phyloP scores from a whole-genome alignment of 208 protist genomes.

The Novymonas esmeraldas region DNA sequence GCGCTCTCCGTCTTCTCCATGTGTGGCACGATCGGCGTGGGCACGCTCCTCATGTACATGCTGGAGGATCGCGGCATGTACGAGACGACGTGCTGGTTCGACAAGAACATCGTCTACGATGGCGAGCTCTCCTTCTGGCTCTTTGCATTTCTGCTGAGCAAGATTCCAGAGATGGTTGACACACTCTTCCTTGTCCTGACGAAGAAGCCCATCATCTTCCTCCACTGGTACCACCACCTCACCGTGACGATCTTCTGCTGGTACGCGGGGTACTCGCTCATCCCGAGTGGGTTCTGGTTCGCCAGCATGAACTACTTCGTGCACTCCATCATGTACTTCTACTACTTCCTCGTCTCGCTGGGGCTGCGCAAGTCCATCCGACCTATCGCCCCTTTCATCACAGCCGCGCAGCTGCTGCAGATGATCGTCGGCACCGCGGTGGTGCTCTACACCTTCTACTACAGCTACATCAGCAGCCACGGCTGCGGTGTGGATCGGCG shows the following conservation, averaged over 20 bases:
- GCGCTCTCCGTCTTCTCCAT: conserved; percentile 77
- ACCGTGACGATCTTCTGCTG: conserved; percentile 93
- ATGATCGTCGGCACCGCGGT: conserved; percentile 91
- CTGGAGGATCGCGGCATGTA: conserved; percentile 52
- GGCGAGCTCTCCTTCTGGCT: conserved; percentile 50
- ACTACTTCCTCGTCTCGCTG: conserved; percentile 88
- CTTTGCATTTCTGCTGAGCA: conserved; percentile 76
- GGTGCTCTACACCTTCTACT: conserved; percentile 51
- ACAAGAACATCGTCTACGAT: conserved; percentile 48
- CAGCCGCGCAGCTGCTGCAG: conserved; percentile 83
- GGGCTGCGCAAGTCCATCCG: conserved; percentile 57
- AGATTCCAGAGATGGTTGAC: conserved; percentile 91
- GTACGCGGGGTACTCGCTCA: conserved; percentile 54
- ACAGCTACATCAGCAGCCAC: conserved; percentile 31
- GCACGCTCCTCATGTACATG: conserved; percentile 36
- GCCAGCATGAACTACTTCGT: conserved; percentile 93
- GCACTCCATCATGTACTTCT: conserved; percentile 96
- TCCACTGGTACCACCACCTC: conserved; percentile 95
- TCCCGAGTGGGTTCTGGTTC: conserved; percentile 80
- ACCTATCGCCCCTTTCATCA: conserved; percentile 88
- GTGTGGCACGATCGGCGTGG: conserved; percentile 29
- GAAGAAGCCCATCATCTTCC: conserved; percentile 90
- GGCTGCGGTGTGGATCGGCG: conserved; percentile 54
- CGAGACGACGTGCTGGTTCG: conserved; percentile 47
- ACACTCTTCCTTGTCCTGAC: conserved; percentile 84